Conservation (phyloP, 73 alveolate species). For the Diophrys sp. region DNA sequence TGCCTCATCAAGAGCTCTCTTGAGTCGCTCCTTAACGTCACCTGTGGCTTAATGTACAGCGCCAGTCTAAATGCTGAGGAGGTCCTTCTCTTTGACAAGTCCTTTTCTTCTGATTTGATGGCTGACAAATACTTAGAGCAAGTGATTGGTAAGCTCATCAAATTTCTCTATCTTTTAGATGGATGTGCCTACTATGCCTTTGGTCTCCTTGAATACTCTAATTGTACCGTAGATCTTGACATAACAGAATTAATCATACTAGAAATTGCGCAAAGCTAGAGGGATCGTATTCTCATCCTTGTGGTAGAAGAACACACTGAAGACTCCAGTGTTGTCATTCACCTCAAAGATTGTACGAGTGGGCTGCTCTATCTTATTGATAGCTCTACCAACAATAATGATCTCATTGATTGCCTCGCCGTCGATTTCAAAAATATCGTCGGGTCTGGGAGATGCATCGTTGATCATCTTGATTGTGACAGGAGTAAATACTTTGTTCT, state of each 20-base stretch:
- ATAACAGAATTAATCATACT: slow-evolving; percentile 40
- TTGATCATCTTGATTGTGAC: slow-evolving; percentile 53
- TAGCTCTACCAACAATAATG: slow-evolving; percentile 40
- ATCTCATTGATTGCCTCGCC: slow-evolving; percentile 47
- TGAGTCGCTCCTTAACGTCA: neutral
- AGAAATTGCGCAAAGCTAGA: slow-evolving; percentile 41
- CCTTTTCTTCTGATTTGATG: slow-evolving; percentile 16
- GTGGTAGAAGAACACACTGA: slow-evolving; percentile 42
- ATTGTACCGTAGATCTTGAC: slow-evolving; percentile 59
- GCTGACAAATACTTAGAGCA: slow-evolving; percentile 26
- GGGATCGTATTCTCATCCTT: slow-evolving; percentile 56
- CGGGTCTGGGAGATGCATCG: slow-evolving; percentile 55
- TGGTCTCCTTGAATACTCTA: slow-evolving; percentile 59
- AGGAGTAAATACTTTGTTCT: slow-evolving; percentile 48
- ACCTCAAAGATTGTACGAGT: slow-evolving; percentile 49
- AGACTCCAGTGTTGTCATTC: slow-evolving; percentile 53
- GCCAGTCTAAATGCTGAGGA: neutral
- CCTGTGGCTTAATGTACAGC: neutral
- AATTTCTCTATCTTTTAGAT: slow-evolving; percentile 34
- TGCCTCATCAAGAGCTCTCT: neutral
- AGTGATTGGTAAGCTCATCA: slow-evolving; percentile 57
- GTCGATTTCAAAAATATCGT: slow-evolving; percentile 56
- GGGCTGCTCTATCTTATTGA: slow-evolving; percentile 39
- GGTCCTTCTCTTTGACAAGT: slow-evolving; percentile 13
- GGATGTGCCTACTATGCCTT: slow-evolving; percentile 59